Conservation (phyloP, 805 yeast species). For the Wickerhamiella galacta region DNA sequence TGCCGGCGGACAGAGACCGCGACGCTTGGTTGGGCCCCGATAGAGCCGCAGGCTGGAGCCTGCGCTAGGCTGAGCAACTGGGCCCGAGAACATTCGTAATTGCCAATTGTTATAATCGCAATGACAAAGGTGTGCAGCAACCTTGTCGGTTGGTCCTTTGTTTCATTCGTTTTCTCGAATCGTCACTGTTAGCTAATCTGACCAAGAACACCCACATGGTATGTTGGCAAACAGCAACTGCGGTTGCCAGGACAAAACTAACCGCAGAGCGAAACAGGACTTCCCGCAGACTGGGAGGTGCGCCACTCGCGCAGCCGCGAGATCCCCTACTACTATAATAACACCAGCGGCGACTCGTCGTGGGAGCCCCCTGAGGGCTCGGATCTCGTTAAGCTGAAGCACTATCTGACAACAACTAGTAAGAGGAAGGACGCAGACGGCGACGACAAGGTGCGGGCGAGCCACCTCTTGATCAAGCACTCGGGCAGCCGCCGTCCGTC, state of each 20-base stretch:
- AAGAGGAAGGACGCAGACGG: conserved; percentile 14
- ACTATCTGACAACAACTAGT: conserved; percentile 31
- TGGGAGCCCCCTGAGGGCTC: conserved; percentile 92
- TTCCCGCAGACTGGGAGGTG: conserved; percentile 76
- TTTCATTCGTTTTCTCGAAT: too few species aligned
- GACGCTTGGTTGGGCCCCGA: too few species aligned
- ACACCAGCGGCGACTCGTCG: conserved; percentile 49
- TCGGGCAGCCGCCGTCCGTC: conserved; percentile 73
- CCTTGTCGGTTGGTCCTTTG: too few species aligned
- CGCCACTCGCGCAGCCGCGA: conserved; percentile 63
- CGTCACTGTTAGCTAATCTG: too few species aligned
- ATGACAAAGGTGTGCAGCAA: too few species aligned
- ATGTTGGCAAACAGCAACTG: too few species aligned
- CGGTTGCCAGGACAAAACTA: neutral
- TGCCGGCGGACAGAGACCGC: too few species aligned
- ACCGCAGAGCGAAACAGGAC: conserved; percentile 35
- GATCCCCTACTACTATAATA: conserved; percentile 69
- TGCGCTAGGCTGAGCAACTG: too few species aligned
- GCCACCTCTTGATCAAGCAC: conserved; percentile 76
- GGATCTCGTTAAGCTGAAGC: conserved; percentile 39
- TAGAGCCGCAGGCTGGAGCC: too few species aligned
- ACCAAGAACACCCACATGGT: too few species aligned
- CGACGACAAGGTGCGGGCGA: conserved; percentile 44
- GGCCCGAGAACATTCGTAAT: too few species aligned
- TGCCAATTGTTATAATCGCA: too few species aligned